Base-by-base conservation (phyloP, 441 rosid genomes). In the Bocquillonia castaneifolia region DNA sequence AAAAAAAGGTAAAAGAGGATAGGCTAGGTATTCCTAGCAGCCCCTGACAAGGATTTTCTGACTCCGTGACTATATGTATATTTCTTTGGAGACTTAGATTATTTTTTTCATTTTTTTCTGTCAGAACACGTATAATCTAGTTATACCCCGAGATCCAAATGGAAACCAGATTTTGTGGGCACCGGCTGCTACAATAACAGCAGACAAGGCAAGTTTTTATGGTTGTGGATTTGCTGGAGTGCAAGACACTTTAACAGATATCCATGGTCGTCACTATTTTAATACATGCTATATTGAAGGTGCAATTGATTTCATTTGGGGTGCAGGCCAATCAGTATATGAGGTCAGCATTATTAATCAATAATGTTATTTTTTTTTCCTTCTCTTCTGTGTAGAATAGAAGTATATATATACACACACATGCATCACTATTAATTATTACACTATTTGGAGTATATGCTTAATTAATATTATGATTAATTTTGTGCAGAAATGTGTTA, bases 291-390 rank as follows among this genome's bases (percentile, higher is more conserved):
- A 78, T 63, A 80, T 88, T 18, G 70, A 78, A 79, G 91, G 91
- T 6, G 73, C 76, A 10, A 6, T 75, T 0, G 90, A 88, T 76
- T 88, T 88, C 75, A 88, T 88, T 13, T 86, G 83, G 85, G 90
- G 88, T 0, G 0, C 3, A 2, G 85, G 81, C 17, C 83, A 74
- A 36, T 86, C 91, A 6, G 57, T 76, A 1, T 86, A 77, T 62
- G 45, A 79, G 83, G 89, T 87, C 23, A 20, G 9, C 10, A 26
- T 14, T 6, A 14, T 29, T 10, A 45, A 0, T 8, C 1, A 15
- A 48, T 1, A 5, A 15, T 15, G 20, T 48, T 48, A 14, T 14
- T 47, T 15, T 15, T 15, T 48, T 48, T 48, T 5, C 10, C 3
- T 45, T 1, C 14, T 17, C 10, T 1, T 12, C 9, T n/a, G n/a